A percentile compares a stretch with the other conserved stretches of the same genome.
Evolutionary conservation across 495 filamentous ascomycete genomes (phyloP).

Genomic region (Neurospora sp.): DNA sequence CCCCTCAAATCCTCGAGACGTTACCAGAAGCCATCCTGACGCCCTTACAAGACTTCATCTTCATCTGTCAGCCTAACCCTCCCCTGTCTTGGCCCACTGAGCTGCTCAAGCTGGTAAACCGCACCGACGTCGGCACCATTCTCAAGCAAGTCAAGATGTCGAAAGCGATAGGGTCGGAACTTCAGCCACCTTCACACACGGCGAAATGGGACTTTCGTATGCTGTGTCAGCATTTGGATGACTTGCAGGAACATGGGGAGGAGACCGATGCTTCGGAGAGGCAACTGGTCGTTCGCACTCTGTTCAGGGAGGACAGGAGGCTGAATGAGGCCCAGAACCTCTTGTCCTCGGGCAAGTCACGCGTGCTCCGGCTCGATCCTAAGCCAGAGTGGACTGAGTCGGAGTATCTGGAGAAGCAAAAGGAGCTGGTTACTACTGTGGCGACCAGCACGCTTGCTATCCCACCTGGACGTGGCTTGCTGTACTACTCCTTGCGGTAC

Average conservation of each 20-base stretch:
- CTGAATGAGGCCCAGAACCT: conserved; percentile 71
- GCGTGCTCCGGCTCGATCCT: conserved; percentile 64
- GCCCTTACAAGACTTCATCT: conserved; percentile 74
- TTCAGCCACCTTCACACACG: conserved; percentile 49
- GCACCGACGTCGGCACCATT: conserved; percentile 68
- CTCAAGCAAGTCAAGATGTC: conserved; percentile 41
- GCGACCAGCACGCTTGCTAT: conserved; percentile 82
- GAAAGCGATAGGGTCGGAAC: conserved; percentile 25
- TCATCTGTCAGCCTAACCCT: conserved; percentile 68
- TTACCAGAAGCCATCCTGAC: conserved; percentile 73
- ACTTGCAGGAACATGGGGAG: conserved; percentile 29
- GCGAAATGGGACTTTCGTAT: conserved; percentile 64
- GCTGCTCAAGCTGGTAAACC: conserved; percentile 64
- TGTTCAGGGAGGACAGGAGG: conserved; percentile 86
- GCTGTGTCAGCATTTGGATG: conserved; percentile 38
- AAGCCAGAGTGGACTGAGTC: conserved; percentile 73
- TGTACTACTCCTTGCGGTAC: conserved; percentile 72
- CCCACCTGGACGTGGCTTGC: conserved; percentile 69
- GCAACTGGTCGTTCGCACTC: conserved; percentile 64
- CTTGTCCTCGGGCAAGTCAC: conserved; percentile 65
- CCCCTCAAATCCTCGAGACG: conserved; percentile 54
- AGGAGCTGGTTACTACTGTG: conserved; percentile 72
- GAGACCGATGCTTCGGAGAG: conserved; percentile 59
- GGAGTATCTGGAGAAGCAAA: conserved; percentile 86
- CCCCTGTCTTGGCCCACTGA: conserved; percentile 62